A percentile compares a stretch with the other conserved stretches of the same genome.
phyloP scores from a whole-genome alignment of 495 filamentous ascomycete species.

The Lepidopterella palustris region DNA sequence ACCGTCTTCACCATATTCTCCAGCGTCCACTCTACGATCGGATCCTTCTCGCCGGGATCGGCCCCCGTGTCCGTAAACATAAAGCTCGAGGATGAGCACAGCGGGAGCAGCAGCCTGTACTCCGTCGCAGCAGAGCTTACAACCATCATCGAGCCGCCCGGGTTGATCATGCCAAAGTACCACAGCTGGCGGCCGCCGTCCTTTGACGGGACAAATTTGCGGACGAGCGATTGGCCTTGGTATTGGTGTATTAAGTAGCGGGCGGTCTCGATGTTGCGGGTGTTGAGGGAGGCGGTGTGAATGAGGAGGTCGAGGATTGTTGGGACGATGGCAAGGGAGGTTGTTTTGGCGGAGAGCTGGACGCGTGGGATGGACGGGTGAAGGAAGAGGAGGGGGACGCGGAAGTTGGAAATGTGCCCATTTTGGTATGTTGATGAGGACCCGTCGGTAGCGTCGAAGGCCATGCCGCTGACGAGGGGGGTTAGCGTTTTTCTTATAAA shows the following conservation, averaged over 20 bases:
- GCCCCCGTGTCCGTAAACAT: slow-evolving; percentile 35
- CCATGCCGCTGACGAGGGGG: slow-evolving; percentile 30
- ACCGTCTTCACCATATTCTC: slow-evolving; percentile 17
- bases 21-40: slow-evolving; percentile 14
- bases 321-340: slow-evolving; percentile 44
- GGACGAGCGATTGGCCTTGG: slow-evolving; percentile 45
- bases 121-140: slow-evolving; percentile 38
- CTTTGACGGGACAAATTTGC: slow-evolving; percentile 35
- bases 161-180: slow-evolving; percentile 45
- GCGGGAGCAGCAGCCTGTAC: slow-evolving; percentile 40
- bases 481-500: no score
- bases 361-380: slow-evolving; percentile 44
- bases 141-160: slow-evolving; percentile 41
- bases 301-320: slow-evolving; percentile 47
- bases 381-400: slow-evolving; percentile 46
- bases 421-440: slow-evolving; percentile 46
- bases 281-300: slow-evolving; percentile 40
- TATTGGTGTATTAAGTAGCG: slow-evolving; percentile 40
- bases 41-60: slow-evolving; percentile 37
- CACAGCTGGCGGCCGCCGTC: slow-evolving; percentile 35
- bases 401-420: slow-evolving; percentile 45
- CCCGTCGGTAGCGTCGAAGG: slow-evolving; percentile 42
- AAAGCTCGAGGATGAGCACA: slow-evolving; percentile 39
- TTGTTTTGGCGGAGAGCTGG: slow-evolving; percentile 41
- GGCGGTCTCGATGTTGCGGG: slow-evolving; percentile 35